Base-by-base conservation (phyloP, 495 filamentous ascomycete genomes). In the Trichoderma reesei region DNA sequence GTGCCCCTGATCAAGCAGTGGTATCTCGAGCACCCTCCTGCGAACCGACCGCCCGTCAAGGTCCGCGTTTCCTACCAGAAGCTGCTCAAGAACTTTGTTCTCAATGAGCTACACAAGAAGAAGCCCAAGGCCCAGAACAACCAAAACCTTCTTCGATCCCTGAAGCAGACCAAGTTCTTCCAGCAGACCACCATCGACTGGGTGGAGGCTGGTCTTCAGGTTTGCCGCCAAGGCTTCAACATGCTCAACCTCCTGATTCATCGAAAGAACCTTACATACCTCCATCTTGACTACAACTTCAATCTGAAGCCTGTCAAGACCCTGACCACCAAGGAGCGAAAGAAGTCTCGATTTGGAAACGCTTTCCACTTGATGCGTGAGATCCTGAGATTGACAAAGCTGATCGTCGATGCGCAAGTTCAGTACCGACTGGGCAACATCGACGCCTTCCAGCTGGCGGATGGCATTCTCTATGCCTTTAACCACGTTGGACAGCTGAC, bases 41-140 rank as follows among this genome's bases (percentile, higher is more conserved):
- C 90, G 38, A 56, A 62, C 41, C 79, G 80, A 64, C 92, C 97
- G 71, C 92, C 95, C 5, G 93, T 97, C 67, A 99, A 99, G 73
- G 92, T 98, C 59, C 85, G 95, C 68, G 95, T 99, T n/a, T 98
- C 95, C 0, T 99, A 99, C 73, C 95, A 99, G 73, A 99, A 99
- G 77, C 78, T 99, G 60, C 81, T 99, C 48, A 99, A 99, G 79
- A 92, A 88, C 5, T 99, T 86, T 67, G 95, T 99, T 31, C 85
- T 99, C 67, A 99, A 99, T 68, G 92, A 96, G 73, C 79, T 99
- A 34, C 95, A 99, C 72, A 94, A 93, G 76, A 93, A 89, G 71
- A 88, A 88, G 65, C 91, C 91, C 10, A 98, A 99, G 79, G 90
- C 92, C 6, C 88, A 96, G 67, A 96, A 90, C 76, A 96, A 93